Evolutionary conservation across 2,329 filamentous ascomycete genomes (phyloP).

Genomic region (Akanthomyces muscarius): DNA sequence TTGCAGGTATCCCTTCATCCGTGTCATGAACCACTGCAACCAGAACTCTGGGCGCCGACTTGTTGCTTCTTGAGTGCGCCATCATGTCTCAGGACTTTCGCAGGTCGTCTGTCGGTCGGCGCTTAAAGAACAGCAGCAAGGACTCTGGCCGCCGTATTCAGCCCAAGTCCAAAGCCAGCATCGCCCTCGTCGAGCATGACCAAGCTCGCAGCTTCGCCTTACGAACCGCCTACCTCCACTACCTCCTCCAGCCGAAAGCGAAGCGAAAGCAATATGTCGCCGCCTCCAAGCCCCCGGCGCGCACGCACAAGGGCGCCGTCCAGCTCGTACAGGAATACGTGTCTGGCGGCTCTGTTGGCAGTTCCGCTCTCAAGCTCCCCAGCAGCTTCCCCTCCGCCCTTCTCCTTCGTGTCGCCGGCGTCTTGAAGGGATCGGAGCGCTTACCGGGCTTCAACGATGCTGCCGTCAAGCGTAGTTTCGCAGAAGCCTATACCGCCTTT

Average conservation of each 20-base stretch:
- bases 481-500: conserved; percentile 88
- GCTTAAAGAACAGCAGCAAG: conserved; percentile 41
- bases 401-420: conserved; percentile 72
- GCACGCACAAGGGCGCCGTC: conserved; percentile 68
- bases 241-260: conserved; percentile 85
- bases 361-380: conserved; percentile 52
- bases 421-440: conserved; percentile 76
- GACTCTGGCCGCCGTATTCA: conserved; percentile 39
- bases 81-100: conserved; percentile 51
- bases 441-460: conserved; percentile 87
- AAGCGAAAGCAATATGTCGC: conserved; percentile 85
- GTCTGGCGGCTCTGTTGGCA: conserved; percentile 44
- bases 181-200: conserved; percentile 56
- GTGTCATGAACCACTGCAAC: conserved; percentile 1
- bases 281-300: conserved; percentile 56
- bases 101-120: conserved; percentile 43
- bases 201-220: conserved; percentile 91
- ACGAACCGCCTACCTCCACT: conserved; percentile 84
- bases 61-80: conserved; percentile 10
- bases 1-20: background rate
- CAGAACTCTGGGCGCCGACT: background rate
- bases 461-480: conserved; percentile 90
- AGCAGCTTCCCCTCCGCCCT: conserved; percentile 50
- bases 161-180: conserved; percentile 47
- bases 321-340: conserved; percentile 87